These are phyloP conservation scores for Hyaloperonospora brassicae DNA, from an alignment of 352 stramenopile genomes.

Conservation along the genomic window DNA sequence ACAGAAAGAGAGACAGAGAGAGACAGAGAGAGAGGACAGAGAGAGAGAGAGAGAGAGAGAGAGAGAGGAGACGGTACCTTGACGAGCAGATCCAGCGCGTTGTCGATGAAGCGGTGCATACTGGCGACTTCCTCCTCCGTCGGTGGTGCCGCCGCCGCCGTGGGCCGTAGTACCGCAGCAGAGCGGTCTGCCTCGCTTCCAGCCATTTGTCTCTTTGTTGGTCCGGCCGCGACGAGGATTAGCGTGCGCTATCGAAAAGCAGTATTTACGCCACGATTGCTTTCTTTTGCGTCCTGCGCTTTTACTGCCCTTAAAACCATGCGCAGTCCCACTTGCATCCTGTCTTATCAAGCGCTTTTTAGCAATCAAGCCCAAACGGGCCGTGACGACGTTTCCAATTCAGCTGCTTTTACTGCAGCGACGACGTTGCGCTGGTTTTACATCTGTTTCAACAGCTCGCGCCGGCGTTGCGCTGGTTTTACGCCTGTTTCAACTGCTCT, in stretches of 20 bases:
- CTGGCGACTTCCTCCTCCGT: constrained; percentile 55
- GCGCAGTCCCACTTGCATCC: no score
- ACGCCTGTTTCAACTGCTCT: background rate
- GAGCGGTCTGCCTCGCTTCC: constrained; percentile 13
- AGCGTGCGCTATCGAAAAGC: background rate
- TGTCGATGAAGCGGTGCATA: constrained; percentile 80
- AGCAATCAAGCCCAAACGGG: no score
- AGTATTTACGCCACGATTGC: background rate
- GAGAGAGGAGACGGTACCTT: constrained; percentile 29
- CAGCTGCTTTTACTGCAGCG: no score
- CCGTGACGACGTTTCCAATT: no score
- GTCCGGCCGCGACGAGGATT: background rate
- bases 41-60: no score
- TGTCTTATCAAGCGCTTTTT: no score
- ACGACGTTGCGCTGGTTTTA: no score
- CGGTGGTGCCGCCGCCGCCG: constrained; percentile 10
- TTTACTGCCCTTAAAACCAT: no score
- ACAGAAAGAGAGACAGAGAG: background rate
- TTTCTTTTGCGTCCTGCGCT: no score
- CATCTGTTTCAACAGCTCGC: no score
- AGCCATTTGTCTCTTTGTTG: constrained; percentile 21
- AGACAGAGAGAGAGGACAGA: background rate
- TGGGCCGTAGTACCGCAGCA: constrained; percentile 2
- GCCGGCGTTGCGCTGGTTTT: background rate
- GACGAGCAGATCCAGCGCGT: constrained; percentile 68